A percentile compares a stretch with the other conserved stretches of the same genome.
Evolutionary conservation across 2,329 filamentous ascomycete genomes (phyloP).

Genomic region (Beauveria bassiana): DNA sequence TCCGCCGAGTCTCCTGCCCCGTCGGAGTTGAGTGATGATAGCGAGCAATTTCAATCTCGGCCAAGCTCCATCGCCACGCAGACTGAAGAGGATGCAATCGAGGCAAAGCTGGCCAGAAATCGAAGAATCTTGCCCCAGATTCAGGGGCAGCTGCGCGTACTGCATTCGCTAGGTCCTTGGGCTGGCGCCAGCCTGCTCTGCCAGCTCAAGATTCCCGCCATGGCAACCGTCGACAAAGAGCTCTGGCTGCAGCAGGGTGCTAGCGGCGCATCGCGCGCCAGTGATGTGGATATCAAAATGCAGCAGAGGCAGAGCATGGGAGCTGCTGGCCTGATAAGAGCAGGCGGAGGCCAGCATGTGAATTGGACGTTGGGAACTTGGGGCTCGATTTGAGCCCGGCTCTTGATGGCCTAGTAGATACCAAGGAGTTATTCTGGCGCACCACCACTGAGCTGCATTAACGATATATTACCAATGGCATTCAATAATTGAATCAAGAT

Average conservation of each 20-base stretch:
- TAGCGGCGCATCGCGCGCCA: constrained; percentile 50
- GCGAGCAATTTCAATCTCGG: constrained; percentile 14
- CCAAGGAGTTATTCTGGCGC: not conserved
- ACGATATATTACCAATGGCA: not conserved
- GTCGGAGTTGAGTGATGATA: constrained; percentile 19
- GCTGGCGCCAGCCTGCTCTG: constrained; percentile 64
- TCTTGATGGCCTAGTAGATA: not conserved
- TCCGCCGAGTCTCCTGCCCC: constrained; percentile 15
- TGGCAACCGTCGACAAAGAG: constrained; percentile 65
- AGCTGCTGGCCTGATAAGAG: constrained; percentile 38
- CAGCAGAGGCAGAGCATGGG: constrained; percentile 60
- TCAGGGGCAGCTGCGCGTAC: constrained; percentile 54
- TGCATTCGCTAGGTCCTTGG: constrained; percentile 68
- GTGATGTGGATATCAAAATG: constrained; percentile 50
- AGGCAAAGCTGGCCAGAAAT: constrained; percentile 29
- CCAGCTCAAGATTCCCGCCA: constrained; percentile 59
- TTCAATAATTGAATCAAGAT: not conserved
- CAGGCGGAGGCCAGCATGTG: constrained; percentile 30
- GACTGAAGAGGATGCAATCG: constrained; percentile 24
- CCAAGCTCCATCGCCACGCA: constrained; percentile 19
- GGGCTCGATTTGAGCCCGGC: constrained; percentile 37
- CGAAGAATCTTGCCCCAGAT: constrained; percentile 32
- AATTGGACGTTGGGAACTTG: constrained; percentile 58
- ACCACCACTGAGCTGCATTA: not conserved
- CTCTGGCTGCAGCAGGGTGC: constrained; percentile 62